Percentiles rank a stretch among this genome's conserved stretches.
Conservation (phyloP, 2,329 filamentous ascomycete species). For the Zymoseptoria passerinii region DNA sequence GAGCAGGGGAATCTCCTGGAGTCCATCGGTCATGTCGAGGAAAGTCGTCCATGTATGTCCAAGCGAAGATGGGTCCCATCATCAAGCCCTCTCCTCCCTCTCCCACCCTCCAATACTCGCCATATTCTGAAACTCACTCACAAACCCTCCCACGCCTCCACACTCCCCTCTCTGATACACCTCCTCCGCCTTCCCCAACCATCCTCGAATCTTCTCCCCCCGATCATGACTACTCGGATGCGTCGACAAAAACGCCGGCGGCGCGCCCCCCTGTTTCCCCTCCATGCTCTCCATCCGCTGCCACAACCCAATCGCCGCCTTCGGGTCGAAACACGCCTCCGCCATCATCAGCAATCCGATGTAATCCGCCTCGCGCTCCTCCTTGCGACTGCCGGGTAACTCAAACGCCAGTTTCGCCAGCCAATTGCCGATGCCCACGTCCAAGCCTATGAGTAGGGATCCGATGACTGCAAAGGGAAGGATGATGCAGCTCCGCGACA, state of each 20-base stretch:
- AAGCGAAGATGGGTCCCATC: not conserved
- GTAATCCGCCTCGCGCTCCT: slow-evolving; percentile 70
- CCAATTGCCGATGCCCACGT: slow-evolving; percentile 30
- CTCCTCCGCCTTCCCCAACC: slow-evolving; percentile 38
- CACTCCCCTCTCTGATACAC: slow-evolving; percentile 29
- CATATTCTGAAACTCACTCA: not conserved
- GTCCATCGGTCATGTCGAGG: no score
- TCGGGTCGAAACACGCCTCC: slow-evolving; percentile 66
- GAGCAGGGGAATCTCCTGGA: no score
- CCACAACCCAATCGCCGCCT: slow-evolving; percentile 56
- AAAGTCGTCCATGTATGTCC: no score
- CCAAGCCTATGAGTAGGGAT: slow-evolving; percentile 37
- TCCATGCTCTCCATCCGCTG: slow-evolving; percentile 53
- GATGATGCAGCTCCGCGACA: slow-evolving; percentile 40
- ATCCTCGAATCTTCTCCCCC: slow-evolving; percentile 57
- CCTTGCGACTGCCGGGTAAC: slow-evolving; percentile 59
- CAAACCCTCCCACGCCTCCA: slow-evolving; percentile 13
- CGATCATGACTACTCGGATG: slow-evolving; percentile 64
- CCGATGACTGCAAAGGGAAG: slow-evolving; percentile 32
- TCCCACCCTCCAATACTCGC: not conserved
- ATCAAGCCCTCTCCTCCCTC: not conserved
- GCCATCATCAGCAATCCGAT: slow-evolving; percentile 79
- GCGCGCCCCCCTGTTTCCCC: slow-evolving; percentile 33
- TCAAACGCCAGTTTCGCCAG: slow-evolving; percentile 57
- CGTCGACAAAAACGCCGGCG: slow-evolving; percentile 66